phyloP scores from a whole-genome alignment of 2,329 filamentous ascomycete genomes.

The Ceratocystis variospora region DNA sequence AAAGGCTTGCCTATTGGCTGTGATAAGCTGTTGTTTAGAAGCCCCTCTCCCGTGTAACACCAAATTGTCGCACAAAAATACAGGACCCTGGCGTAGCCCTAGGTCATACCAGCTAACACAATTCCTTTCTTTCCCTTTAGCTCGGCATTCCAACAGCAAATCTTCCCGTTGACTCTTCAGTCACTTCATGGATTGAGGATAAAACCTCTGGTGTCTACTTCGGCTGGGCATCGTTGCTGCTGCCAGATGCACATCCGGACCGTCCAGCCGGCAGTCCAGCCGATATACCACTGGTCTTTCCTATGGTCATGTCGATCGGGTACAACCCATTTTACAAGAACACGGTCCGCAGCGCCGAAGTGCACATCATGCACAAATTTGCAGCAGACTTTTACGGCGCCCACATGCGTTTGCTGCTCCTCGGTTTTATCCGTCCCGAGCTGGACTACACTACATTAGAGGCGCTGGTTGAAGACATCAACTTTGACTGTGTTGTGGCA shows the following conservation, averaged over 20 bases:
- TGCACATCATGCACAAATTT: constrained; percentile 74
- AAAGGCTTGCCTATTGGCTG: background rate
- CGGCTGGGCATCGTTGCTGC: constrained; percentile 67
- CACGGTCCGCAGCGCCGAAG: constrained; percentile 70
- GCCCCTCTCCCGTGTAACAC: background rate
- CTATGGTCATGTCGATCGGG: constrained; percentile 87
- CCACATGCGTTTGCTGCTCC: constrained; percentile 62
- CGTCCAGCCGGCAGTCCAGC: constrained; percentile 23
- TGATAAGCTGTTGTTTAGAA: background rate
- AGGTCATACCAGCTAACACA: background rate
- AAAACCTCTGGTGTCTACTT: constrained; percentile 80
- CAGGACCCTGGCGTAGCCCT: background rate
- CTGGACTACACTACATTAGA: constrained; percentile 76
- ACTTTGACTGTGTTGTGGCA: constrained; percentile 74
- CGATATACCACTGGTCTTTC: constrained; percentile 40
- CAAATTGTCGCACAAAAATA: background rate
- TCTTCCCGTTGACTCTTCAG: constrained; percentile 55
- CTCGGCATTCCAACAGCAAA: constrained; percentile 96
- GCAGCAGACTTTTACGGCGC: constrained; percentile 70
- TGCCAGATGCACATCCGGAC: constrained; percentile 37
- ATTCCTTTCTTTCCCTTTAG: constrained; percentile 29
- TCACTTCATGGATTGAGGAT: constrained; percentile 45
- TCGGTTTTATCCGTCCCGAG: constrained; percentile 82
- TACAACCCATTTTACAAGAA: constrained; percentile 99
- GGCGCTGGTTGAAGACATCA: constrained; percentile 75